Evolutionary conservation across 2,329 filamentous ascomycete genomes (phyloP).

Genomic region (Penicillium sp.): DNA sequence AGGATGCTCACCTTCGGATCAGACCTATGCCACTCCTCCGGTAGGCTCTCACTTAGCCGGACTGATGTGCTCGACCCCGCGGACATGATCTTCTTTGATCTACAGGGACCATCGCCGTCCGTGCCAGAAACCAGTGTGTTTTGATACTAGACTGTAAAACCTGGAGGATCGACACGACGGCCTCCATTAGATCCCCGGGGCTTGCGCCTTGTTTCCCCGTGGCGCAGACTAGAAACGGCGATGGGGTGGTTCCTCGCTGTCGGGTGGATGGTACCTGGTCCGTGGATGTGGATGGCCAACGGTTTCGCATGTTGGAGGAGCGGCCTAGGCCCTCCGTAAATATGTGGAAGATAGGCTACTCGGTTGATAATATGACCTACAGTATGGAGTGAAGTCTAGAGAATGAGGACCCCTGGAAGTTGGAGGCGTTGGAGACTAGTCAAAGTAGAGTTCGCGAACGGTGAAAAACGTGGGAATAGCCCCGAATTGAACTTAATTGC

Average conservation of each 20-base stretch:
- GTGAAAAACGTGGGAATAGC: background rate
- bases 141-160: background rate
- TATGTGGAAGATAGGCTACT: too few species aligned
- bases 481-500: constrained; percentile 3
- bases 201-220: background rate
- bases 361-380: background rate
- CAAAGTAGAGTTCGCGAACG: constrained; percentile 2
- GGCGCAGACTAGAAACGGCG: background rate
- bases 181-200: background rate
- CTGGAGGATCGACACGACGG: background rate
- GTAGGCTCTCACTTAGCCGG: constrained; percentile 1
- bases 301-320: constrained; percentile 8
- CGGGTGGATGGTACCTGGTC: background rate
- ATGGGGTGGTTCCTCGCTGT: constrained; percentile 1
- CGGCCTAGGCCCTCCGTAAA: background rate
- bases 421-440: constrained; percentile 2
- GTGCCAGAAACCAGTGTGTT: constrained; percentile 2
- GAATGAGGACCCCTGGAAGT: background rate
- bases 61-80: constrained; percentile 7
- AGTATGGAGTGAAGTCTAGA: too few species aligned
- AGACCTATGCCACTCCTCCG: background rate
- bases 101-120: constrained; percentile 11
- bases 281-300: constrained; percentile 5
- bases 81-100: constrained; percentile 8
- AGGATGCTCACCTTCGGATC: background rate